A percentile compares a stretch with the other conserved stretches of the same genome.
Evolutionary conservation across 768 basidiomycete genomes (phyloP).

Genomic region (Cystobasidium tubakii): DNA sequence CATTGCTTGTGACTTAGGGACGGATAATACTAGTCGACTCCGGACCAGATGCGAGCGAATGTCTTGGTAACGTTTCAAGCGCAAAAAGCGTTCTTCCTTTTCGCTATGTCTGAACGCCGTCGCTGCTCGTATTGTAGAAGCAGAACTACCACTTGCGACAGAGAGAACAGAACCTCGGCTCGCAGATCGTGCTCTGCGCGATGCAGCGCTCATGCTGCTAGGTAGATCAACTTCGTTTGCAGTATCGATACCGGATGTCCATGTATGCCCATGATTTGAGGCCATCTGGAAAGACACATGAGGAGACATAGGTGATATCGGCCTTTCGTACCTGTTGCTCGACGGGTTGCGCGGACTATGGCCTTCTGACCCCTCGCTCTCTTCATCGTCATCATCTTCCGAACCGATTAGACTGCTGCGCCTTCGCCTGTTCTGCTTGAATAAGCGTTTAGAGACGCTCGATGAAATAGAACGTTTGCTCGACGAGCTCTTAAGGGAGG

Average conservation of each 20-base stretch:
- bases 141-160: slow-evolving; percentile 23
- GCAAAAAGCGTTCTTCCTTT: slow-evolving; percentile 1
- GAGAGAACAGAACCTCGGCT: slow-evolving; percentile 12
- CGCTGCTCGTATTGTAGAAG: slow-evolving; percentile 10
- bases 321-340: neutral
- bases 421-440: neutral
- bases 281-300: slow-evolving; percentile 27
- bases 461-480: slow-evolving; percentile 13
- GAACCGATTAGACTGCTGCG: neutral
- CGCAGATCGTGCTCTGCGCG: slow-evolving; percentile 11
- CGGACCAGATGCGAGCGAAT: neutral
- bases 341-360: neutral
- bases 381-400: slow-evolving; percentile 18
- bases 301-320: slow-evolving; percentile 6
- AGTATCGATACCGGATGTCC: neutral
- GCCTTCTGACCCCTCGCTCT: neutral
- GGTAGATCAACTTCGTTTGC: neutral
- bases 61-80: neutral
- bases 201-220: neutral
- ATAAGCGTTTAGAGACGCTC: slow-evolving; percentile 8
- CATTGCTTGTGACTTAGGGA: neutral
- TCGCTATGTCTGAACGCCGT: slow-evolving; percentile 9
- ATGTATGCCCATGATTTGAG: neutral
- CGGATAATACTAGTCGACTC: slow-evolving; percentile 7
- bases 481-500: slow-evolving; percentile 6